phyloP scores from a whole-genome alignment of 176 grass and related monocot genomes.

The Aechmea fasciata region DNA sequence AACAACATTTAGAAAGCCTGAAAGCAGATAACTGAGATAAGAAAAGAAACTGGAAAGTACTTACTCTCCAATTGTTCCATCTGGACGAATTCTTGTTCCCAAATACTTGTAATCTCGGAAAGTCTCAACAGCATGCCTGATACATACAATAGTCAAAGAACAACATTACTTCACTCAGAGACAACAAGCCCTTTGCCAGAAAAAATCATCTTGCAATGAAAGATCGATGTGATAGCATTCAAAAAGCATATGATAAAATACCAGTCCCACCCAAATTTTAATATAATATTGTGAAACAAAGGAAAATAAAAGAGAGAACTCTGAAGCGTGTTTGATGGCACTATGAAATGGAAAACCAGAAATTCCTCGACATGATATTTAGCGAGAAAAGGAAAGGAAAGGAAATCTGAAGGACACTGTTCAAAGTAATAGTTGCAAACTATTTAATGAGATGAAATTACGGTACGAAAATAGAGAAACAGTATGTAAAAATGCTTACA shows the following conservation, averaged over 20 bases:
- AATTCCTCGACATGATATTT: not conserved
- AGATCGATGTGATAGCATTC: not conserved
- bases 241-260: not conserved
- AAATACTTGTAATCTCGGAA: constrained; percentile 80
- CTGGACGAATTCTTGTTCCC: constrained; percentile 62
- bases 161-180: constrained; percentile 3
- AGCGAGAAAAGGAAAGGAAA: not conserved
- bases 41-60: constrained; percentile 18
- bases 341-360: not conserved
- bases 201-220: not conserved
- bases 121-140: constrained; percentile 72
- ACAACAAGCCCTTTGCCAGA: not conserved
- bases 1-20: constrained; percentile 7
- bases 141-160: constrained; percentile 6
- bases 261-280: not conserved
- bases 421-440: not conserved
- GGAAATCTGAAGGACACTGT: not conserved
- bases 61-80: constrained; percentile 95
- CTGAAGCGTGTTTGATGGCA: not conserved
- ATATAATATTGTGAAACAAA: not conserved
- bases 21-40: constrained; percentile 16
- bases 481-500: constrained; percentile 43
- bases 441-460: not conserved
- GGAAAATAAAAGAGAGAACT: not conserved
- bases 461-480: not conserved